Conservation (phyloP, 1,139 yeast genomes). For the Taphrina sp. region DNA sequence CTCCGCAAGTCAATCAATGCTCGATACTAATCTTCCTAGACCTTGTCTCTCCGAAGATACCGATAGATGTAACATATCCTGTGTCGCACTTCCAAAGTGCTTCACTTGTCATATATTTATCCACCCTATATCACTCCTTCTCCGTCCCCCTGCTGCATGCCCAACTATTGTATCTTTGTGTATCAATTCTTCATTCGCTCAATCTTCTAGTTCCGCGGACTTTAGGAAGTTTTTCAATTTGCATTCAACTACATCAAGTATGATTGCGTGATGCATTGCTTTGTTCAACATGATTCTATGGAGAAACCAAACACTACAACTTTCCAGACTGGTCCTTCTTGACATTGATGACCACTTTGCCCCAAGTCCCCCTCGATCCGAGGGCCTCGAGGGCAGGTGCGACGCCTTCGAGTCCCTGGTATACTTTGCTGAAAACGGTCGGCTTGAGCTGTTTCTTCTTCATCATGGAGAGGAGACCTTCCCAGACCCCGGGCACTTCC, state of each 20-base stretch:
- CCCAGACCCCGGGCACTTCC: conserved; percentile 34
- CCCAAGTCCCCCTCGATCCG: conserved; percentile 34
- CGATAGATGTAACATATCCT: conserved; percentile 53
- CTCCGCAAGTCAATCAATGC: no score
- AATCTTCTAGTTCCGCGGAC: no score
- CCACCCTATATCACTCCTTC: no score
- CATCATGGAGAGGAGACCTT: conserved; percentile 33
- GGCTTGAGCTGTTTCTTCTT: conserved; percentile 25
- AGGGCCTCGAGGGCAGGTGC: conserved; percentile 34
- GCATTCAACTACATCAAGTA: no score
- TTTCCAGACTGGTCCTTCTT: conserved; percentile 27
- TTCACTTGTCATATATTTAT: no score
- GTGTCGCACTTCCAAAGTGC: no score
- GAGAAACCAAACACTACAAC: not conserved
- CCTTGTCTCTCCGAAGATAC: conserved; percentile 99
- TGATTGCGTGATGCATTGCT: no score
- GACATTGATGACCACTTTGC: conserved; percentile 34
- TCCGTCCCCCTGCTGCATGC: no score
- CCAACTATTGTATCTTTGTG: no score
- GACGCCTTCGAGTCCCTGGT: conserved; percentile 34
- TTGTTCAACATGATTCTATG: not conserved
- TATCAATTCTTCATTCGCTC: not conserved
- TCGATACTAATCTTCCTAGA: no score
- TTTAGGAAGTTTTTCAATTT: no score
- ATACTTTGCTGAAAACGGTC: conserved; percentile 32